These are phyloP conservation scores for Chenopodium album DNA, from an alignment of 148 eudicot genomes.

Conservation along the genomic window DNA sequence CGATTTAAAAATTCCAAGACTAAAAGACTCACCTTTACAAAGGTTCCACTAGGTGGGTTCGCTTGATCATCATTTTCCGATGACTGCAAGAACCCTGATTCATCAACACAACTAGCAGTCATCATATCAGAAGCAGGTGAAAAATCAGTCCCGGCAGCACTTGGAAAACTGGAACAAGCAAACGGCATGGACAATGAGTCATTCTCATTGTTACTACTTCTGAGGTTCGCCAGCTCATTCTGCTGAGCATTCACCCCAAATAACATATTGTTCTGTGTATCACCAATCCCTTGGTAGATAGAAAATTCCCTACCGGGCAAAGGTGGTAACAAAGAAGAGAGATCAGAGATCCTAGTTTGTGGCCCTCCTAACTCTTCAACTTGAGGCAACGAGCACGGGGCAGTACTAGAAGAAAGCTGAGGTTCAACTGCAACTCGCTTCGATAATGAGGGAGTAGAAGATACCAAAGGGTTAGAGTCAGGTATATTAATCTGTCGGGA, in stretches of 20 bases:
- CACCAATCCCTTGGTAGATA: conserved; percentile 51
- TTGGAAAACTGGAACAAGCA: conserved; percentile 53
- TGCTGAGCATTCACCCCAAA: conserved; percentile 72
- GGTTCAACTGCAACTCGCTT: conserved; percentile 68
- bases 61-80: conserved; percentile 67
- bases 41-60: conserved; percentile 57
- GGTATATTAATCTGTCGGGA: conserved; percentile 54
- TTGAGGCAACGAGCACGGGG: conserved; percentile 45
- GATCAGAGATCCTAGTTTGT: conserved; percentile 53
- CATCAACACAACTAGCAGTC: conserved; percentile 64
- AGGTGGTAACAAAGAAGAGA: conserved; percentile 61
- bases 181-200: conserved; percentile 51
- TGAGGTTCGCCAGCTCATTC: conserved; percentile 55
- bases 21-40: conserved; percentile 56
- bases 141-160: conserved; percentile 54
- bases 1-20: neutral
- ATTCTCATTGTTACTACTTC: conserved; percentile 42
- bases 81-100: conserved; percentile 77
- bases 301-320: conserved; percentile 71
- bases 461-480: conserved; percentile 39
- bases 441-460: conserved; percentile 51
- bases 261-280: conserved; percentile 57
- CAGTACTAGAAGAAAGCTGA: conserved; percentile 40
- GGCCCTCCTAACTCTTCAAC: conserved; percentile 45
- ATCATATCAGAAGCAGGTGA: conserved; percentile 53